A percentile compares a stretch with the other conserved stretches of the same genome.
phyloP scores from a whole-genome alignment of 768 basidiomycete species.

The Suillus subaureus region DNA sequence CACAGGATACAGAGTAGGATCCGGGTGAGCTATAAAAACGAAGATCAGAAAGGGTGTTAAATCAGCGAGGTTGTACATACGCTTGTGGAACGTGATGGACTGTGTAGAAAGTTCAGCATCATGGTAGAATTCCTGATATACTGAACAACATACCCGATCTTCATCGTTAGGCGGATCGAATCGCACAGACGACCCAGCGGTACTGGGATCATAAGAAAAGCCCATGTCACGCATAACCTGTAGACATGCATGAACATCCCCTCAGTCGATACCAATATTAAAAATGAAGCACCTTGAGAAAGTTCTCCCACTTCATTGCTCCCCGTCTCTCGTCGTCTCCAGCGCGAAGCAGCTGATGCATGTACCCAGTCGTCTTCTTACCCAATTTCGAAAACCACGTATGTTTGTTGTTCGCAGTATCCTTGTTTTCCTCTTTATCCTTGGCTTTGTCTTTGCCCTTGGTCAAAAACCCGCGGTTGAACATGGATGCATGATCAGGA shows the following conservation, averaged over 20 bases:
- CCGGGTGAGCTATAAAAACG: conserved; percentile 63
- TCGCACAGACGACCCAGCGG: conserved; percentile 81
- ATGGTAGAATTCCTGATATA: conserved; percentile 7
- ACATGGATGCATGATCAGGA: conserved; percentile 55
- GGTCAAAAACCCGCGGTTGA: conserved; percentile 51
- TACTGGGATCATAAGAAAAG: conserved; percentile 70
- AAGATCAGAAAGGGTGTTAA: conserved; percentile 7
- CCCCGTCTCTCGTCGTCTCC: conserved; percentile 58
- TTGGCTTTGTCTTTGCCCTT: conserved; percentile 41
- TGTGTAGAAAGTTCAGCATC: conserved; percentile 24
- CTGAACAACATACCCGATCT: conserved; percentile 41
- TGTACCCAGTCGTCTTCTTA: conserved; percentile 58
- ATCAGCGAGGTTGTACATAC: conserved; percentile 38
- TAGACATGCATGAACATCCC: conserved; percentile 8
- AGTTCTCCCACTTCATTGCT: conserved; percentile 79
- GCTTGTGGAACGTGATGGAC: conserved; percentile 80
- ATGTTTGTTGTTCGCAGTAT: conserved; percentile 39
- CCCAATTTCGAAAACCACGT: conserved; percentile 59
- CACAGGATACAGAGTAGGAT: conserved; percentile 57
- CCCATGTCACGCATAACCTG: conserved; percentile 82
- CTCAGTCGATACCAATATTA: neutral
- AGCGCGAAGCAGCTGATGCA: conserved; percentile 68
- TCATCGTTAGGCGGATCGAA: conserved; percentile 70
- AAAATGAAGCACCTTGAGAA: conserved; percentile 56
- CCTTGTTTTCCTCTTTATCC: conserved; percentile 35